Base-by-base conservation (phyloP, 176 grass and related monocot species). In the Aegilops speltoides region DNA sequence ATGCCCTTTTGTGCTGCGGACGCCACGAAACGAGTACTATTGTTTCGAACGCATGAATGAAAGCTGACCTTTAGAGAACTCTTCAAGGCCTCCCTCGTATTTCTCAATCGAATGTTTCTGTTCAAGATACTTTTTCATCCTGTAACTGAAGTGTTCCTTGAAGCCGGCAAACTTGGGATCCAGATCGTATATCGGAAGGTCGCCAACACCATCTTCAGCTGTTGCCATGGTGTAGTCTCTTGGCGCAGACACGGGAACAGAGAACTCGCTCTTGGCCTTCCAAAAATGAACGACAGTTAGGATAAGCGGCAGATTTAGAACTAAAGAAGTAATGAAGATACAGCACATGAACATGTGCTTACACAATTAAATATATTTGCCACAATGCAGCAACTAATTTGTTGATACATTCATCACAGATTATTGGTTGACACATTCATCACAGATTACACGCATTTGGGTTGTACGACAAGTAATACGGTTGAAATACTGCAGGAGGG, bases 131-230 rank as follows among this genome's bases (percentile, higher is more conserved):
- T 48, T 94, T 75, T 93, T 93, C 63, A 80, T 91, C 82, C 93
- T 88, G 34, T 96, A 94, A 67, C 59, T 70, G 28, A 98, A 94
- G 88, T 98, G 96, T 25, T 96, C 96, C 72, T 88, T 94, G 82
- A 92, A 94, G 31, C 86, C 29, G 40, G 83, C 81, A 26, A 98
- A 63, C 72, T 75, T 84, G 2, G 90, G 88, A 64, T 98, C 96
- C 64, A 96, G 10, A 5, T 94, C 17, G 13, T 94, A 96, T 81
- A 98, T 87, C 32, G 84, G 92, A 79, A 93, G 87, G 73, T 86
- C 54, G 64, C 75, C 48, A 6, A 33, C 36, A 41, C 89, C 85
- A 23, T 89, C 84, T 84, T 74, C 62, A 8, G 23, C 13, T 0
- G 71, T 78, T 56, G 64, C 63, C 93, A 96, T 91, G 10, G 79